These are phyloP conservation scores for Claviceps humidiphila DNA, from an alignment of 2,329 filamentous ascomycete species.

Conservation along the genomic window DNA sequence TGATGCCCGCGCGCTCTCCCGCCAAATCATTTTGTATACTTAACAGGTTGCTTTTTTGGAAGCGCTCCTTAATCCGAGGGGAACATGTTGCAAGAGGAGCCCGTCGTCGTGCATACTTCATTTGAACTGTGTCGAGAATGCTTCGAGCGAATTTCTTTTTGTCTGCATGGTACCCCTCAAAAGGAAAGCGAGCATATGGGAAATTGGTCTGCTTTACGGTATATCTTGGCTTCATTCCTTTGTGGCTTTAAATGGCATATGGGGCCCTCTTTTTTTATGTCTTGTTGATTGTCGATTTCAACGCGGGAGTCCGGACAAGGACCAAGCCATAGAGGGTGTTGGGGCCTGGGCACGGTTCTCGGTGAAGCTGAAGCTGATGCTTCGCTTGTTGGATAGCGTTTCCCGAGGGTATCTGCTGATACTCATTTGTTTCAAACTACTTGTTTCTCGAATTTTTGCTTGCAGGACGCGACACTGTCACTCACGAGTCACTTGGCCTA, in stretches of 20 bases:
- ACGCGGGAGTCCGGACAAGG: neutral
- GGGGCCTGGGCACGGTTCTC: neutral
- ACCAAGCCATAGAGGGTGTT: neutral
- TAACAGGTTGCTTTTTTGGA: no score
- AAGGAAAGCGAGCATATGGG: neutral
- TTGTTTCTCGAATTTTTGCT: neutral
- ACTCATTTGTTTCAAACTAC: neutral
- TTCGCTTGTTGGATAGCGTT: neutral
- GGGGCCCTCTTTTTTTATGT: neutral
- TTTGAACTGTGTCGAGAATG: neutral
- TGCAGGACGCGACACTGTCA: neutral
- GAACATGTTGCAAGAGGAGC: neutral
- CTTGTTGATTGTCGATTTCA: conserved; percentile 2
- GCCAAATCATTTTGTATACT: neutral
- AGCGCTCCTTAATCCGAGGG: no score
- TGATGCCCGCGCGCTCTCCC: neutral
- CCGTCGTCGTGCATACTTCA: neutral
- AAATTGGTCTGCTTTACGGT: neutral
- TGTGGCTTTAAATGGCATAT: neutral
- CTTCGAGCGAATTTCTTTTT: neutral
- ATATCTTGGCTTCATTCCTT: neutral
- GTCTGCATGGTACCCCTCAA: conserved; percentile 1
- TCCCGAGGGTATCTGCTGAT: neutral
- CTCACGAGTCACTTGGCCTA: neutral
- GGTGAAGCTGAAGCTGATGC: neutral